These are phyloP conservation scores for Agaricus sinodeliciosus DNA, from an alignment of 768 basidiomycete species.

Conservation along the genomic window DNA sequence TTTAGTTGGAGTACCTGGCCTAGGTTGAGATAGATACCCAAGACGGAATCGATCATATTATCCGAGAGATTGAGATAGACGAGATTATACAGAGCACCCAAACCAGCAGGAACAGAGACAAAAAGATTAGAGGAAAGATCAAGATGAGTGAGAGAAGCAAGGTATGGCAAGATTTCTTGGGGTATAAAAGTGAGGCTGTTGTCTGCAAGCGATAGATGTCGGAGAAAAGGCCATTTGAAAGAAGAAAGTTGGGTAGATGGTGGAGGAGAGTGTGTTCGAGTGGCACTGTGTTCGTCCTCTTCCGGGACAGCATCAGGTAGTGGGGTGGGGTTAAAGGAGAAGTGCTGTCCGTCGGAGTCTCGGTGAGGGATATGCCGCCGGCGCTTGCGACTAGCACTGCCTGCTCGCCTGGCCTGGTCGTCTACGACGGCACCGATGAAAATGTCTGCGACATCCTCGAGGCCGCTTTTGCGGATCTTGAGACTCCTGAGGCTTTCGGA, in stretches of 20 bases:
- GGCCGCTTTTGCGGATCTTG: conserved; percentile 70
- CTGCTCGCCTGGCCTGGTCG: conserved; percentile 60
- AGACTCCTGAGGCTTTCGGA: conserved; percentile 65
- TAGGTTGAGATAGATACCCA: conserved; percentile 78
- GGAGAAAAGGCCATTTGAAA: conserved; percentile 70
- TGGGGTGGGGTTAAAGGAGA: conserved; percentile 10
- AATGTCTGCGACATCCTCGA: conserved; percentile 75
- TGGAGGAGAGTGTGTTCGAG: conserved; percentile 20
- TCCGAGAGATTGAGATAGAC: conserved; percentile 90
- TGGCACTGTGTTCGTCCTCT: conserved; percentile 17
- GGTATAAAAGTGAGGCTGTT: conserved; percentile 80
- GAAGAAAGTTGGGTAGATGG: conserved; percentile 39
- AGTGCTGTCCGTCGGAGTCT: conserved; percentile 1
- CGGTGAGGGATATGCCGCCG: conserved; percentile 32
- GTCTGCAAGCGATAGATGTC: conserved; percentile 70
- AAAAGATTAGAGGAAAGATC: conserved; percentile 91
- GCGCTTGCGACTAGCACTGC: conserved; percentile 40
- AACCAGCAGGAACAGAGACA: conserved; percentile 76
- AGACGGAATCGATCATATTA: conserved; percentile 96
- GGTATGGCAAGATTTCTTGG: conserved; percentile 53
- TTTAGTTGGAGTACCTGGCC: conserved; percentile 76
- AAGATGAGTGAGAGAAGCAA: conserved; percentile 73
- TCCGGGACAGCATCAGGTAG: conserved; percentile 11
- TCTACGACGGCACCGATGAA: conserved; percentile 77
- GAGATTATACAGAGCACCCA: conserved; percentile 71